A percentile compares a stretch with the other conserved stretches of the same genome.
Evolutionary conservation across 2,329 filamentous ascomycete genomes (phyloP).

Genomic region (Penicillium sp.): DNA sequence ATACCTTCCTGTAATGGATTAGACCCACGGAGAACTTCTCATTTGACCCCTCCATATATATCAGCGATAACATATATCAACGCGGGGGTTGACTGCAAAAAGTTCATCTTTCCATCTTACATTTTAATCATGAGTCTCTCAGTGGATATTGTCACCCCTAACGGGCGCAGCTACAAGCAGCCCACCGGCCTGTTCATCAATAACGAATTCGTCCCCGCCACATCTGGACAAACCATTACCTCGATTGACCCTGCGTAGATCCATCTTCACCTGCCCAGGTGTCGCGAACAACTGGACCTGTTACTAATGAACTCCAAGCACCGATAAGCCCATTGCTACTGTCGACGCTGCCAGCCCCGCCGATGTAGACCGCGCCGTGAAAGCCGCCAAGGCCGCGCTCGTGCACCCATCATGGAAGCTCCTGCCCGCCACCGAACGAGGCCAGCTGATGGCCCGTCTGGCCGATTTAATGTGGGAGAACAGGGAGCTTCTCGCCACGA

Average conservation of each 20-base stretch:
- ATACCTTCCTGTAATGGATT: slow-evolving; percentile 1
- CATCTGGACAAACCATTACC: slow-evolving; percentile 58
- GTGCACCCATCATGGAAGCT: slow-evolving; percentile 66
- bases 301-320: slow-evolving; percentile 36
- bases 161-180: slow-evolving; percentile 68
- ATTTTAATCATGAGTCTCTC: slow-evolving; percentile 4
- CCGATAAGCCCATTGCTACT: slow-evolving; percentile 66
- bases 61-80: neutral
- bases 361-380: slow-evolving; percentile 70
- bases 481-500: slow-evolving; percentile 58
- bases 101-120: neutral
- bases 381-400: slow-evolving; percentile 68
- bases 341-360: slow-evolving; percentile 66
- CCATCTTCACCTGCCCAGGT: neutral
- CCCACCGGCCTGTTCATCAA: slow-evolving; percentile 78
- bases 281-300: neutral
- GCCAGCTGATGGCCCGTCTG: slow-evolving; percentile 65
- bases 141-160: slow-evolving; percentile 67
- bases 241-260: slow-evolving; percentile 68
- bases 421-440: slow-evolving; percentile 66
- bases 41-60: neutral
- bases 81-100: neutral
- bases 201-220: slow-evolving; percentile 71
- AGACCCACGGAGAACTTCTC: neutral
- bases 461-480: slow-evolving; percentile 66